Evolutionary conservation across 257 asterid genomes (phyloP), one percentile per base, ranked within the genome.

Genomic region (Rehmannia glutinosa): DNA sequence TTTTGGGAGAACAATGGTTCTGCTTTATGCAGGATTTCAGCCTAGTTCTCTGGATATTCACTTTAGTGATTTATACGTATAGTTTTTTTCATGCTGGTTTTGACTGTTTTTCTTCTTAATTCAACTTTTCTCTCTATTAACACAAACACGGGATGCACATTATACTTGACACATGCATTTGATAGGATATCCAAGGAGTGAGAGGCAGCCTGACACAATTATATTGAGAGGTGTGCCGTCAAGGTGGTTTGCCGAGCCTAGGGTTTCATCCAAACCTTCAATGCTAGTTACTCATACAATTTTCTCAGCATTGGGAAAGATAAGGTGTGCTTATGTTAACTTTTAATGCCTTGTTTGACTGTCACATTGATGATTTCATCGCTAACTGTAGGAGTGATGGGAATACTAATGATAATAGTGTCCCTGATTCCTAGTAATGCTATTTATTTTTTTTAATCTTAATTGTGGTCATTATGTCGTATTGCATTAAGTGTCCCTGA

Each of bases 191-290:
- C 70, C 68, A 55, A 88, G 91, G 77, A 74, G 82, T 30, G 83
- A 69, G 67, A 77, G 53, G 74, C 85, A 83, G 75, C 97, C 96
- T 28, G 97, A 91, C 79, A 94, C 97, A 27, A 79, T 94, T 47
- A 71, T 91, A 64, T 21, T 94, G 71, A 88, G 81, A 81, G 97
- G 99, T 55, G 76, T 87, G 74, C 99, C 99, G n/a, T 94, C 97
- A 28, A 80, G 99, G 76, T 94, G 99, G 99, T 91, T 91, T 69
- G 96, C 99, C 36, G 99, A 94, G 78, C 81, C 95, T 15, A 84
- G 97, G 63, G 99, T 94, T 57, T 94, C 99, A 57, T 87, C 97
- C 52, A 94, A 91, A 75, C 99, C 99, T 60, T 94, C 99, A 39
- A 91, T 94, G 97, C 90, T 94, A 39, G 97, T 91, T 56, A 81